Evolutionary conservation across 2,329 filamentous ascomycete genomes (phyloP), one percentile per base, ranked within the genome.

Genomic region (Penicillium sp.): DNA sequence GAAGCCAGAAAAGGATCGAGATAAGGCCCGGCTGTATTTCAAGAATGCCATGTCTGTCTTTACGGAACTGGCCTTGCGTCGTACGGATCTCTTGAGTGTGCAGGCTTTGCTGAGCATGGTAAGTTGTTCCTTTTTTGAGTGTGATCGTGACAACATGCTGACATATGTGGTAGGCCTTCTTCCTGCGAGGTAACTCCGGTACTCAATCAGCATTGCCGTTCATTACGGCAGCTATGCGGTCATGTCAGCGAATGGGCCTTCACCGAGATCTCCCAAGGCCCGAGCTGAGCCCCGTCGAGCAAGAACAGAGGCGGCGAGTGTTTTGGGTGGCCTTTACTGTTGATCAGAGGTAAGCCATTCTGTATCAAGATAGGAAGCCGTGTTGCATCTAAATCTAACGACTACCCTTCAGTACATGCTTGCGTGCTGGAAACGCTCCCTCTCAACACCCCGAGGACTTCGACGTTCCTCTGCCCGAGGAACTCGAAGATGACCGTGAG

Each of bases 41-140:
- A 97, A 98, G 81, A 98, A 98, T 73, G 93, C 94, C 38, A 89
- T 97, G 84, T 92, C 91, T 12, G 91, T 96, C 33, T 92, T 96
- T 73, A 87, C 92, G 0, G 94, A 98, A 76, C 81, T 98, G 63
- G 92, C 92, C 0, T 91, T 98, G 86, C 91, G 93, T 53, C 97
- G 96, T 72, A 96, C 92, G 6, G 94, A 98, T 77, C 82, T 98
- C 17, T 82, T 97, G 33, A 97, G 93, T 70, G 92, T 98, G 3
- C 94, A 98, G 77, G 94, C 93, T 26, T 83, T 98, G 53, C 82
- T 98, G 15, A 93, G 92, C 60, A 96, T 98, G 89, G 85, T 84
- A 74, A 65, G 76, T 12, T 12, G 5, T 13, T 12, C 12, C 15
- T 13, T 33, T 22, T 4, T 38, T 13, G 30, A 15, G 4, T 57